Base-by-base conservation (phyloP, 2,329 filamentous ascomycete species). In the Macrophomina pseudophaseolina region DNA sequence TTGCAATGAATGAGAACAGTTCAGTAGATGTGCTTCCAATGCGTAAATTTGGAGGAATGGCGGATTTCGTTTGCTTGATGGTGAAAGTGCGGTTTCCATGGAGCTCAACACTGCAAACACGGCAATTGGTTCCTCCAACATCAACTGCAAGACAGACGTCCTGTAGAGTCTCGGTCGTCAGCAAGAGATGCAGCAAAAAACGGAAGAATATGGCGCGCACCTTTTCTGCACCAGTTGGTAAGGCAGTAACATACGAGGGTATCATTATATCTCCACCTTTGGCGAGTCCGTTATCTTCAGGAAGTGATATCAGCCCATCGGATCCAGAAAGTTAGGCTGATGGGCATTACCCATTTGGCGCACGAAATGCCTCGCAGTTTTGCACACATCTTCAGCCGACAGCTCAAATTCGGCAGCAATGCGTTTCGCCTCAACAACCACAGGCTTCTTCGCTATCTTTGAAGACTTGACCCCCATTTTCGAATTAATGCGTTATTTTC, bases 21-120 rank as follows among this genome's bases (percentile, higher is more conserved):
- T 97, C 91, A 46, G 97, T 92, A 3, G 90, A 87, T 42, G 88
- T 87, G 58, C 51, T 56, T 5, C 92, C 92, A 1, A 90, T 92
- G 83, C 96, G 97, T 72, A 98, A 86, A 80, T 97, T 92, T 75
- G 96, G 91, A 0, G 94, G 94, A 87, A 98, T 93, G 70, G 90
- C 90, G 81, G 97, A 97, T 82, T 97, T 97, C 74, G 92, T 95
- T 82, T 98, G 94, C 70, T 94, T 93, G 75, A 97, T 96, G 16
- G 69, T 66, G 28, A 68, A 70, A 44, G 71, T 73, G 78, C 63
- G 52, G 76, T 92, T 87, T 66, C 97, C 90, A 30, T 92, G 93
- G 74, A 98, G 82, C 68, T 90, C 92, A 75, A 98, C 94, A 80
- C 97, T 91, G 80, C 94, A 97, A 71, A 98, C 94, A 77, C 94